These are phyloP conservation scores for Hippophae rhamnoides DNA, from an alignment of 306 rosid genomes.

Conservation along the genomic window DNA sequence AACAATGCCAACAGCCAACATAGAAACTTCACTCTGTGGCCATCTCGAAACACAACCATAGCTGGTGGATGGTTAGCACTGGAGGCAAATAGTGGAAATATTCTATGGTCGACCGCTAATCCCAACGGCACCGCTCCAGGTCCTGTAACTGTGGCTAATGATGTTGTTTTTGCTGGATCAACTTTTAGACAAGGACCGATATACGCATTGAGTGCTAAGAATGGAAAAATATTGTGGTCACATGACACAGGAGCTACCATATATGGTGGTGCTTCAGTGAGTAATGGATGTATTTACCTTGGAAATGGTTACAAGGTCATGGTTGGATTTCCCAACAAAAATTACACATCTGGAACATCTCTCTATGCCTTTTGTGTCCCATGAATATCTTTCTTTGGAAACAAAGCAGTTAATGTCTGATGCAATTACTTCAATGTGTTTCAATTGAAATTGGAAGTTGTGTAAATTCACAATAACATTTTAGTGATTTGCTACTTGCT, in stretches of 20 bases:
- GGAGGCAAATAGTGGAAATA: constrained; percentile 32
- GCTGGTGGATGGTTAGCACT: constrained; percentile 60
- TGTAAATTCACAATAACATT: no score
- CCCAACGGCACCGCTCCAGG: constrained; percentile 21
- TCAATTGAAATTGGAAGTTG: no score
- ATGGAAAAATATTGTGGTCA: constrained; percentile 40
- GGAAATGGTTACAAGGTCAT: constrained; percentile 46
- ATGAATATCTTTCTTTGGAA: no score
- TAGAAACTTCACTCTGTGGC: constrained; percentile 38
- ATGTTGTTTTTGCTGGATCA: constrained; percentile 43
- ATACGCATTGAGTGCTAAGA: constrained; percentile 31
- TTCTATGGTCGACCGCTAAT: constrained; percentile 40
- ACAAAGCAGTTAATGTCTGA: no score
- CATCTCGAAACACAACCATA: constrained; percentile 28
- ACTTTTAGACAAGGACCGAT: constrained; percentile 26
- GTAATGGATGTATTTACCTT: constrained; percentile 43
- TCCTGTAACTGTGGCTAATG: constrained; percentile 48
- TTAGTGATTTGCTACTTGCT: no score
- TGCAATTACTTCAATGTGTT: no score
- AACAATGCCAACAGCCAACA: constrained; percentile 34
- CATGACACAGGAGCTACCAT: constrained; percentile 28
- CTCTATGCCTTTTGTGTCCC: constrained; percentile 43
- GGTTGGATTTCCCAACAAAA: constrained; percentile 19
- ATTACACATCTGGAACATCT: constrained; percentile 31
- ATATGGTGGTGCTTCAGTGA: constrained; percentile 49